These are phyloP conservation scores for Magnaporthiopsis incrustans DNA, from an alignment of 2,329 filamentous ascomycete species.

Conservation along the genomic window DNA sequence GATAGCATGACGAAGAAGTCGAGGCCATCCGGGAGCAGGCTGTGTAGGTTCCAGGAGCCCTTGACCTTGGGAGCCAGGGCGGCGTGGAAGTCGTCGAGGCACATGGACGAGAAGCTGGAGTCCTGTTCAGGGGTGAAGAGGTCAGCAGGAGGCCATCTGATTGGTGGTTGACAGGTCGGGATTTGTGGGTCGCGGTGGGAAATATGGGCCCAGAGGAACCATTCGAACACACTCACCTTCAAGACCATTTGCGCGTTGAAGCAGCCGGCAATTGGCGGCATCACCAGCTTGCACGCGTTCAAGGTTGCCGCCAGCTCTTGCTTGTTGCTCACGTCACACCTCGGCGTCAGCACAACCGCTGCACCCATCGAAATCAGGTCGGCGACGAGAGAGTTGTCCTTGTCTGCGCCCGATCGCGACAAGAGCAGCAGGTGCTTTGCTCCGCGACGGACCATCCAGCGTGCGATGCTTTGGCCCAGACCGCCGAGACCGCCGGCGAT, in stretches of 20 bases:
- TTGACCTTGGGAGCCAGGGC: slow-evolving; percentile 21
- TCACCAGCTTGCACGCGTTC: neutral
- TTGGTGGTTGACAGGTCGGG: neutral
- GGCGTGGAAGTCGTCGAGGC: slow-evolving; percentile 5
- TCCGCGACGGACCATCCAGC: slow-evolving; percentile 15
- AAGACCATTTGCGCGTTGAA: slow-evolving; percentile 24
- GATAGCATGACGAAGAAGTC: slow-evolving; percentile 24
- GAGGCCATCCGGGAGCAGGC: slow-evolving; percentile 14
- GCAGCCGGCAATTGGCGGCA: slow-evolving; percentile 23
- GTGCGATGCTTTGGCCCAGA: slow-evolving; percentile 13
- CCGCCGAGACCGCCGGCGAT: slow-evolving; percentile 17
- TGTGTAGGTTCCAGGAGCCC: slow-evolving; percentile 24
- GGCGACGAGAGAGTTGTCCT: neutral
- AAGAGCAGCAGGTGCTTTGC: slow-evolving; percentile 12
- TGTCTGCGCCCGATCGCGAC: slow-evolving; percentile 1
- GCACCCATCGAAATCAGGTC: neutral
- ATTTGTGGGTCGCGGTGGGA: no score
- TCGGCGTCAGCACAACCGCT: neutral
- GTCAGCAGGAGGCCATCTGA: neutral
- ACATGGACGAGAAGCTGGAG: slow-evolving; percentile 7
- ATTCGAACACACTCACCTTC: neutral
- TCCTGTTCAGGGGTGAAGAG: slow-evolving; percentile 8
- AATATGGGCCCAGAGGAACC: no score
- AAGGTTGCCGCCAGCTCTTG: neutral
- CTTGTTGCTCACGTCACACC: slow-evolving; percentile 1